A percentile compares a stretch with the other conserved stretches of the same genome.
These are phyloP conservation scores for Allantophomopsis lycopodina DNA, from an alignment of 2,329 filamentous ascomycete genomes.

Conservation along the genomic window DNA sequence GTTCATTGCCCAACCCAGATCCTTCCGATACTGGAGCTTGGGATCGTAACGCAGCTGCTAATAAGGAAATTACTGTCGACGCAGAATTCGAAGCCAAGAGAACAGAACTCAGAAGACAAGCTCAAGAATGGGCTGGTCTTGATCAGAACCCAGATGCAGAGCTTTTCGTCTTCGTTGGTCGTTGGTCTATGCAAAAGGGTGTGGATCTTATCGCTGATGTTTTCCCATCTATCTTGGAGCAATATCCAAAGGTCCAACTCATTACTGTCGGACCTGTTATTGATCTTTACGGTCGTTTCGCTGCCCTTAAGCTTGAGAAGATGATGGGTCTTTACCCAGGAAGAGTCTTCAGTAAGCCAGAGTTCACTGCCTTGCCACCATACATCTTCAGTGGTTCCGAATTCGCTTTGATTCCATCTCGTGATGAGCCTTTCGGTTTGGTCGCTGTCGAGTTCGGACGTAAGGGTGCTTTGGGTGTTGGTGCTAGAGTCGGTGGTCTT, in stretches of 20 bases:
- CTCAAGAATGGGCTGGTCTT: constrained; percentile 53
- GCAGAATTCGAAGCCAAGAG: constrained; percentile 36
- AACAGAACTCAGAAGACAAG: constrained; percentile 38
- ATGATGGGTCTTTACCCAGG: constrained; percentile 52
- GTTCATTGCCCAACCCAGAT: constrained; percentile 55
- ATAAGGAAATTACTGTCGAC: constrained; percentile 34
- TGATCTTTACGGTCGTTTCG: constrained; percentile 53
- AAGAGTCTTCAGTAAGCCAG: constrained; percentile 49
- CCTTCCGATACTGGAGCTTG: constrained; percentile 46
- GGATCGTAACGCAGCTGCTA: constrained; percentile 30
- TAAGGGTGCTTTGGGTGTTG: constrained; percentile 54
- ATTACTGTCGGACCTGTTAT: constrained; percentile 52
- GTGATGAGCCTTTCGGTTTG: constrained; percentile 54
- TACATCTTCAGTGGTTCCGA: constrained; percentile 54
- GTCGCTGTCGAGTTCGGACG: constrained; percentile 56
- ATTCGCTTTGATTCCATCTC: constrained; percentile 53
- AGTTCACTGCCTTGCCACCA: constrained; percentile 48
- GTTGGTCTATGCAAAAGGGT: constrained; percentile 56
- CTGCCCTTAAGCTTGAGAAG: constrained; percentile 45
- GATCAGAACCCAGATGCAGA: constrained; percentile 45
- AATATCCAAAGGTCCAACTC: constrained; percentile 42
- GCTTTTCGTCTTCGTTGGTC: constrained; percentile 52
- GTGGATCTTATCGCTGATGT: constrained; percentile 55
- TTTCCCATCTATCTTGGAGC: constrained; percentile 46
- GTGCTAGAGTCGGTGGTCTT: constrained; percentile 48